phyloP scores from a whole-genome alignment of 148 eudicot genomes.

The Drosera capensis region DNA sequence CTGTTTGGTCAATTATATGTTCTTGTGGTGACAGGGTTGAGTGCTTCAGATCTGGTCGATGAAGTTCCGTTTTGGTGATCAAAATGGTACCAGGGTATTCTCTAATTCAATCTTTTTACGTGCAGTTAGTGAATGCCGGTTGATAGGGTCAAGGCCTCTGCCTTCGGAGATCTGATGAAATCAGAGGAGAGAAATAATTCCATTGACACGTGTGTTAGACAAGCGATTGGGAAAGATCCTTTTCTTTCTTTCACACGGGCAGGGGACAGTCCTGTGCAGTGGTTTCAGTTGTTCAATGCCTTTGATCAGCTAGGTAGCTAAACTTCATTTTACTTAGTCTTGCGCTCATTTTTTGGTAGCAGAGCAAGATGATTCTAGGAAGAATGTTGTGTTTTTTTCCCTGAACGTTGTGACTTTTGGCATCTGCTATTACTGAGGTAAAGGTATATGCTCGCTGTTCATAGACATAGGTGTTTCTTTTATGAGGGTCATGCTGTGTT shows the following conservation, averaged over 20 bases:
- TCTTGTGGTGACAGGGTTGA: no score
- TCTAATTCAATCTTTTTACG: no score
- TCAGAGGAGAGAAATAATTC: conserved; percentile 43
- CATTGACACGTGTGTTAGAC: conserved; percentile 55
- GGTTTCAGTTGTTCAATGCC: conserved; percentile 63
- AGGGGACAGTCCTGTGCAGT: conserved; percentile 51
- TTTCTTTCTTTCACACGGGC: conserved; percentile 55
- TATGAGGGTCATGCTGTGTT: conserved; percentile 1
- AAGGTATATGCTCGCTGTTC: conserved; percentile 6
- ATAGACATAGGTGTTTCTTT: conserved; percentile 2
- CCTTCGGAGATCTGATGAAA: conserved; percentile 33
- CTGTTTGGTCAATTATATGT: no score
- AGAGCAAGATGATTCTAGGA: conserved; percentile 7
- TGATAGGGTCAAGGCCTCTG: conserved; percentile 32
- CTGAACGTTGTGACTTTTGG: no score
- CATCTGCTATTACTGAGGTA: no score
- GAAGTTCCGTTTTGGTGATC: no score
- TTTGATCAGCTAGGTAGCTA: conserved; percentile 65
- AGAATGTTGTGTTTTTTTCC: conserved; percentile 9
- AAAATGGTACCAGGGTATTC: no score
- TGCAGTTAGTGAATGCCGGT: conserved; percentile 47
- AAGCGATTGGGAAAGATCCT: conserved; percentile 60
- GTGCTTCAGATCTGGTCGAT: no score
- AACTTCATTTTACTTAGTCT: conserved; percentile 3
- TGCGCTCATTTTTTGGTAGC: conserved; percentile 6